Percentiles rank a stretch among this genome's conserved stretches.
These are phyloP conservation scores for Sporobolomyces phaffii DNA, from an alignment of 768 basidiomycete genomes.

Conservation along the genomic window DNA sequence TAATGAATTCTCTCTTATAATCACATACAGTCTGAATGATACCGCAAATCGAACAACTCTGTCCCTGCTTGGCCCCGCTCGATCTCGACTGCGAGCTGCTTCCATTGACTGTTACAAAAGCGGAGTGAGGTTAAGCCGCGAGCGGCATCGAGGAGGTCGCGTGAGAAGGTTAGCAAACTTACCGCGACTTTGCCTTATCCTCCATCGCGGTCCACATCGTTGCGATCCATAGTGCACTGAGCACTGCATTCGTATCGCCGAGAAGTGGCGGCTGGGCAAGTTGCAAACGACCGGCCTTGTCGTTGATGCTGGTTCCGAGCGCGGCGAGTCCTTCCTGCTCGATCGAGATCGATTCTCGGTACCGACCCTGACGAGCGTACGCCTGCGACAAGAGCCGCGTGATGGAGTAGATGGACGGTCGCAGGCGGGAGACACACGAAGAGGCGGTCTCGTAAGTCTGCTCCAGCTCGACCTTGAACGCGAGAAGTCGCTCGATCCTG, in stretches of 20 bases:
- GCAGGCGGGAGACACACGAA: background rate
- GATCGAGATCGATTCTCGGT: background rate
- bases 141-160: too few relatives aligned
- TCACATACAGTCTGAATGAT: background rate
- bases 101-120: background rate
- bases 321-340: slow-evolving; percentile 8
- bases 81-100: slow-evolving; percentile 3
- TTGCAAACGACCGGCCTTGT: background rate
- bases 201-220: background rate
- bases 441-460: background rate
- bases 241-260: slow-evolving; percentile 20
- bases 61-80: slow-evolving; percentile 13
- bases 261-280: slow-evolving; percentile 30
- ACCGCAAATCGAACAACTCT: slow-evolving; percentile 26
- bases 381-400: slow-evolving; percentile 4
- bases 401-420: slow-evolving; percentile 21
- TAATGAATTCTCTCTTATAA: too few relatives aligned
- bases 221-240: slow-evolving; percentile 20
- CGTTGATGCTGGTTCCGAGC: slow-evolving; percentile 10
- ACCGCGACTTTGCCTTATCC: background rate
- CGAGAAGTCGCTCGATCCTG: background rate
- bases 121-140: too few relatives aligned
- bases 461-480: background rate
- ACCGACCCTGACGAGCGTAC: background rate
- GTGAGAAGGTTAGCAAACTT: background rate